These are phyloP conservation scores for Medicago lupulina DNA, from an alignment of 306 rosid species.

Conservation along the genomic window DNA sequence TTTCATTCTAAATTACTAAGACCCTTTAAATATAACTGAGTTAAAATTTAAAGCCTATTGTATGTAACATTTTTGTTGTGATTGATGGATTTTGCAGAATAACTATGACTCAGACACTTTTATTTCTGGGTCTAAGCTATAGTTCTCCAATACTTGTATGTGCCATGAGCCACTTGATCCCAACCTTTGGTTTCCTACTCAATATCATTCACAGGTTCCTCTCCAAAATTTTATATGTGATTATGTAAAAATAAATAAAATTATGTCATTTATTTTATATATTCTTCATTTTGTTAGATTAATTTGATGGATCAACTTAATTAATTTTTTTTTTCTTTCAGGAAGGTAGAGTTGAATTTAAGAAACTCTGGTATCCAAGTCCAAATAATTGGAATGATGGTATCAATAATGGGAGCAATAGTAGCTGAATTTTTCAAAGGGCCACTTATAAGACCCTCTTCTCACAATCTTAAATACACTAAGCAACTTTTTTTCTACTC, in stretches of 20 bases:
- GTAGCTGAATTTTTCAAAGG: slow-evolving; percentile 64
- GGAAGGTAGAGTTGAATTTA: slow-evolving; percentile 53
- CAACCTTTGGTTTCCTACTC: slow-evolving; percentile 64
- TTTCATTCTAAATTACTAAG: neutral
- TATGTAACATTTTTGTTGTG: neutral
- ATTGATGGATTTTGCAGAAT: slow-evolving; percentile 57
- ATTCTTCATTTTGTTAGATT: neutral
- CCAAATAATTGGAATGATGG: slow-evolving; percentile 62
- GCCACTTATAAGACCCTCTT: slow-evolving; percentile 56
- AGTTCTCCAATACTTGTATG: slow-evolving; percentile 83
- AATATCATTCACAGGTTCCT: slow-evolving; percentile 64
- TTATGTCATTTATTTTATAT: neutral
- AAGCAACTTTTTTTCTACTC: slow-evolving; percentile 60
- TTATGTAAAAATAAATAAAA: neutral
- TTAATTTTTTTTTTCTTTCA: slow-evolving; percentile 28
- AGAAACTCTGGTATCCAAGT: slow-evolving; percentile 50
- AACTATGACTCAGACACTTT: slow-evolving; percentile 67
- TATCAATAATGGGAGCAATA: slow-evolving; percentile 68
- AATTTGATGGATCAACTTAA: slow-evolving; percentile 12
- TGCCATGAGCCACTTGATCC: slow-evolving; percentile 76
- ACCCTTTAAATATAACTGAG: slow-evolving; percentile 1
- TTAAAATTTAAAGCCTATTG: neutral
- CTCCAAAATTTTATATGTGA: neutral
- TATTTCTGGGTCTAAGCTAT: slow-evolving; percentile 66
- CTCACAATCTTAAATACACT: slow-evolving; percentile 47